Evolutionary conservation across 768 basidiomycete genomes (phyloP), one percentile per base, ranked within the genome.

Genomic region (Clavaria fumosa): DNA sequence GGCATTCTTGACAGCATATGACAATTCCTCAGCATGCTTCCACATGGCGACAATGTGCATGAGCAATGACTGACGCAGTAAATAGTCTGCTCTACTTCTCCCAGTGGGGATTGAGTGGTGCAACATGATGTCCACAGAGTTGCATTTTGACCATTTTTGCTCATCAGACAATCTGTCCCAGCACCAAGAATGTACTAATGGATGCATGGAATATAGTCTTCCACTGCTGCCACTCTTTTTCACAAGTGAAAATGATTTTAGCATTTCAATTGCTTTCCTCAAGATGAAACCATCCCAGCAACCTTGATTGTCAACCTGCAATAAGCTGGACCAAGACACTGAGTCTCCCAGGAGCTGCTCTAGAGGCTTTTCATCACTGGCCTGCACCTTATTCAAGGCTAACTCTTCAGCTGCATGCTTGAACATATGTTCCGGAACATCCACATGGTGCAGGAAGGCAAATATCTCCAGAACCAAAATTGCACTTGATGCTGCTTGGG

Each of bases 221-320:
- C 33, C 31, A 17, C 27, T 31, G 19, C 15, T 1, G 9, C 19
- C 23, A n/a, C n/a, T n/a, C 28, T 35, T 30, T 34, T 45, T 47
- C n/a, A 50, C 33, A 37, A 50, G 37, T n/a, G 48, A 49, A 23
- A 47, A 43, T 19, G 42, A 43, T 7, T 38, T 15, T 21, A 50
- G 34, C 1, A 49, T 23, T 35, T 41, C 31, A 31, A 50, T 50
- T 11, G 45, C 49, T 19, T 33, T 12, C 19, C 32, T 21, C 24
- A 50, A 48, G 7, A 18, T 10, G 9, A 42, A 22, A 21, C 34
- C 23, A 43, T 49, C 38, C 49, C 49, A 47, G 17, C 18, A 7
- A 17, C 20, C n/a, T 33, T 14, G 31, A 37, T 2, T 23, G 14
- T 9, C 26, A 28, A 28, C 9, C 26, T 28, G 26, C 9, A 28